phyloP scores from a whole-genome alignment of 768 basidiomycete genomes.

The Megacollybia marginata region DNA sequence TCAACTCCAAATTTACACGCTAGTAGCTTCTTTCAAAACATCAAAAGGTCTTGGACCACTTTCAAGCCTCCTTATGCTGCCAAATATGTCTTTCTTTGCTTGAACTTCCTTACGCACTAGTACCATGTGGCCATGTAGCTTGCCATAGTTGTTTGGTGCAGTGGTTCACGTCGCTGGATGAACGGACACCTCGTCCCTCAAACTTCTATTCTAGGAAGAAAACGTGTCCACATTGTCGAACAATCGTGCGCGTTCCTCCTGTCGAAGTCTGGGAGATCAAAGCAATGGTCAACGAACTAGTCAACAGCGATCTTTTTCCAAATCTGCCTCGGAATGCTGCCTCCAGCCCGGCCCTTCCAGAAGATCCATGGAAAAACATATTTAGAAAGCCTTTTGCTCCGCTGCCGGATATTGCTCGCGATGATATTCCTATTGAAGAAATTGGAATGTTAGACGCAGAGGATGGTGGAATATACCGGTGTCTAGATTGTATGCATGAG shows the following conservation, averaged over 20 bases:
- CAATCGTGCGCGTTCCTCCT: conserved; percentile 49
- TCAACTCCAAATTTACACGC: not conserved
- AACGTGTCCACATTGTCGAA: conserved; percentile 72
- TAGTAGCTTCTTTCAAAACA: conserved; percentile 44
- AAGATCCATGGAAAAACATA: conserved; percentile 62
- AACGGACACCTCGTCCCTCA: conserved; percentile 39
- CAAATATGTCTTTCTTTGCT: conserved; percentile 76
- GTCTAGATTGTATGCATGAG: conserved; percentile 72
- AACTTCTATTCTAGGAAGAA: conserved; percentile 44
- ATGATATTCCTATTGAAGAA: conserved; percentile 18
- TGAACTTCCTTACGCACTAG: conserved; percentile 64
- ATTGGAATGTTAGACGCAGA: conserved; percentile 66
- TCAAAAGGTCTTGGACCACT: conserved; percentile 40
- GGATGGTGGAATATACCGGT: conserved; percentile 73
- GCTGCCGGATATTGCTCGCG: conserved; percentile 8
- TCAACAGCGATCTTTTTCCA: conserved; percentile 45
- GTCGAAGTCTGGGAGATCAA: conserved; percentile 71
- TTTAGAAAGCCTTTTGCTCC: conserved; percentile 33
- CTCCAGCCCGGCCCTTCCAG: conserved; percentile 6
- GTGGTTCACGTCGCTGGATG: conserved; percentile 58
- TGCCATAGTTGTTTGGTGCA: conserved; percentile 67
- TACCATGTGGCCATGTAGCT: conserved; percentile 69
- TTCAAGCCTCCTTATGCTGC: conserved; percentile 63
- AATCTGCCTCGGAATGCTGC: conserved; percentile 17
- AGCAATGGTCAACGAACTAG: conserved; percentile 45